Evolutionary conservation across 768 basidiomycete species (phyloP).

Genomic region (Paxillus rubicundulus): DNA sequence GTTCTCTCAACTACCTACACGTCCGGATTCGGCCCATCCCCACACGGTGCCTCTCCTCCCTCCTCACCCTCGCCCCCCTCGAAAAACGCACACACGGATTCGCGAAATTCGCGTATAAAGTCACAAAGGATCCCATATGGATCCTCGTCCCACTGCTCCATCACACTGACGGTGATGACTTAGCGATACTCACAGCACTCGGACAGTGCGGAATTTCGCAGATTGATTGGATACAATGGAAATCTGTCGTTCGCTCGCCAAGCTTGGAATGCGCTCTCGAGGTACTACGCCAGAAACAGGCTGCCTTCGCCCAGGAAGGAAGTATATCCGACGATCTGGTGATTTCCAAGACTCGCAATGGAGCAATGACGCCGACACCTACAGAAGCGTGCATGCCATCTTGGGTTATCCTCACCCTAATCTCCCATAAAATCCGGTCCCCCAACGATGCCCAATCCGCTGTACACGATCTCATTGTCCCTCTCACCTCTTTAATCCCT

Average conservation of each 20-base stretch:
- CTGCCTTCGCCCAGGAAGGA: not conserved
- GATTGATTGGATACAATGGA: constrained; percentile 42
- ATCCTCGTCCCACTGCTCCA: constrained; percentile 36
- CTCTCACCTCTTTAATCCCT: constrained; percentile 36
- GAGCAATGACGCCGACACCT: too few relatives aligned
- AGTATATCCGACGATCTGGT: not conserved
- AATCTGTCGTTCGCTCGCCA: constrained; percentile 32
- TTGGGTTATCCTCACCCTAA: constrained; percentile 56
- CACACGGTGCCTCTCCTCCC: constrained; percentile 14
- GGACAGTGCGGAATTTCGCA: constrained; percentile 31
- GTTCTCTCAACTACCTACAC: constrained; percentile 1
- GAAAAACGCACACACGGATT: constrained; percentile 23
- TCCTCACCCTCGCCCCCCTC: constrained; percentile 23
- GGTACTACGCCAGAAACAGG: constrained; percentile 12
- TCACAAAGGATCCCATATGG: constrained; percentile 45
- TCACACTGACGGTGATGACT: constrained; percentile 1
- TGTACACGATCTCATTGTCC: constrained; percentile 42
- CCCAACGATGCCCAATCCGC: constrained; percentile 43
- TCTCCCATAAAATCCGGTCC: constrained; percentile 45
- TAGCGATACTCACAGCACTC: constrained; percentile 23
- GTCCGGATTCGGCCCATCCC: not conserved
- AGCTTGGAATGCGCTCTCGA: constrained; percentile 34
- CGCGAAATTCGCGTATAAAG: constrained; percentile 32
- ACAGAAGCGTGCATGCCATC: constrained; percentile 33
- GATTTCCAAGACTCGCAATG: not conserved